Base-by-base conservation (phyloP, 345 rosid species). In the Lenwebbia sp. region DNA sequence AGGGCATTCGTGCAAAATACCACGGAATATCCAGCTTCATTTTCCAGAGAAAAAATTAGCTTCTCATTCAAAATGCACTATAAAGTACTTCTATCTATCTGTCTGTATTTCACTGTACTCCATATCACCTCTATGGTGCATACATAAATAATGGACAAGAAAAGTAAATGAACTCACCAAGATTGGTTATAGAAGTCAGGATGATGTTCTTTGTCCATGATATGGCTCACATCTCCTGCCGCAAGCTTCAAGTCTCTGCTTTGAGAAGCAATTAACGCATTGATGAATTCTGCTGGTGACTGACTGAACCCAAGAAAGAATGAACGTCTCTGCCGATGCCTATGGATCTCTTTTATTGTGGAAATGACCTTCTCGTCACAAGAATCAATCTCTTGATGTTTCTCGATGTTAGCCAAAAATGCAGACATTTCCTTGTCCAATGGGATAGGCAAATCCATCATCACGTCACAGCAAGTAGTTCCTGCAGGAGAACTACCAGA, bases 231-330 rank as follows among this genome's bases (percentile, higher is more conserved):
- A 85, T 87, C 89, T 85, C 89, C 87, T 2, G 85, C 84, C 13
- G 85, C 85, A 28, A 85, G 89, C 83, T 87, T 87, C 83, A 87
- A 85, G 82, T 87, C 87, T 41, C 51, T 87, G 65, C 87, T 65
- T 84, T 87, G 89, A 82, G 89, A 87, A 62, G 87, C 85, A 85
- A 85, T 85, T 74, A 87, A 84, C 0, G 76, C 55, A 84, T 85
- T 85, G 87, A 87, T 83, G n/a, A 87, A 87, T 60, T 87, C 89
- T 1, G 87, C 89, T 37, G 89, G 89, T 23, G 86, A 87, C 84
- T 87, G 86, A 87, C 88, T 84, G 82, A 87, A 87, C 40, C 85
- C 88, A 53, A 82, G 89, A 57, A 87, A 87, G 85, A 87, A 87
- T 12, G 89, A 84, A 23, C 87, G 85, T 83, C 89, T 87, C 41